These are phyloP conservation scores for Aspergillus flavus DNA, from an alignment of 2,329 filamentous ascomycete species.

Conservation along the genomic window DNA sequence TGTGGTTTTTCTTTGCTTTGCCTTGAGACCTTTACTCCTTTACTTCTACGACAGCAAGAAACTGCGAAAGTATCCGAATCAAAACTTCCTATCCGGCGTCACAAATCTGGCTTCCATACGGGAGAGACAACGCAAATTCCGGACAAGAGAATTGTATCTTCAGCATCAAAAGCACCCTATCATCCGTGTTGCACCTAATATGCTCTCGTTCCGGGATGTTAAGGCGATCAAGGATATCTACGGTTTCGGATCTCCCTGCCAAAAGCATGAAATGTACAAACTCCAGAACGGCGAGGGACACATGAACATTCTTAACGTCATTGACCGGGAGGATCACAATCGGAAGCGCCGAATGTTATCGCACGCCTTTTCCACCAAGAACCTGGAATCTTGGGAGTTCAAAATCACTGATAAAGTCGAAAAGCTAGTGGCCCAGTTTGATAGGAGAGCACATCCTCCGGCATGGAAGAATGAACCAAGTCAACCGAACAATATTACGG, in stretches of 20 bases:
- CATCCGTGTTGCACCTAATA: neutral
- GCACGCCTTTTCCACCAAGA: conserved; percentile 53
- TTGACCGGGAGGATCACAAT: conserved; percentile 53
- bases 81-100: neutral
- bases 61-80: neutral
- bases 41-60: neutral
- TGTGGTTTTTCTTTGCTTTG: too few species aligned
- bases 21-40: too few species aligned
- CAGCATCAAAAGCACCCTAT: neutral
- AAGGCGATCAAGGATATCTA: neutral
- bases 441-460: conserved; percentile 39
- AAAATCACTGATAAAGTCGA: conserved; percentile 54
- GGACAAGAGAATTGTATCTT: neutral
- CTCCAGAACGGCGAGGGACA: neutral
- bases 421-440: conserved; percentile 44
- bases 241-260: neutral
- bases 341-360: conserved; percentile 52
- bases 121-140: neutral
- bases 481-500: too few species aligned
- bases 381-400: conserved; percentile 52
- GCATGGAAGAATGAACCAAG: too few species aligned
- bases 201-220: neutral
- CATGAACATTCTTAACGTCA: conserved; percentile 47
- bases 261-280: neutral
- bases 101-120: neutral